These are phyloP conservation scores for Fusarium mundagurra DNA, from an alignment of 2,329 filamentous ascomycete species.

Conservation along the genomic window DNA sequence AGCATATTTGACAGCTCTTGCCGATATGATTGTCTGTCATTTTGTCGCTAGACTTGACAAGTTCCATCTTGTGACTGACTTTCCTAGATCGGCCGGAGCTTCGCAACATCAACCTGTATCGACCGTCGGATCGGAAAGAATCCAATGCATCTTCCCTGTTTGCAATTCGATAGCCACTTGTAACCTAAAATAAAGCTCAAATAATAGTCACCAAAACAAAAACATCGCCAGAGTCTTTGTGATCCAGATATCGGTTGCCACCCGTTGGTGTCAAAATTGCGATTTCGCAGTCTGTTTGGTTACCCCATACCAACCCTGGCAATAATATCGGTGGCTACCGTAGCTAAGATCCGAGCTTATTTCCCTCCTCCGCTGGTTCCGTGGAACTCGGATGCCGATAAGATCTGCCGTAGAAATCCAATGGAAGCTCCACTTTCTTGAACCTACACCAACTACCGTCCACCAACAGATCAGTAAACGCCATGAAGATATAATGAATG, in stretches of 20 bases:
- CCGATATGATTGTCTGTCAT: too few relatives aligned
- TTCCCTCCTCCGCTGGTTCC: background rate
- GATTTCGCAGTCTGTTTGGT: accelerated
- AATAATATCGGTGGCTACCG: background rate
- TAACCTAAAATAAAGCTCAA: background rate
- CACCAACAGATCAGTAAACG: background rate
- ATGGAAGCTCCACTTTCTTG: background rate
- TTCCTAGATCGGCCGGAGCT: background rate
- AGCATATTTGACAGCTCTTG: background rate
- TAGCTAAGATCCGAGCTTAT: background rate
- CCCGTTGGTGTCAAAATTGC: too few relatives aligned
- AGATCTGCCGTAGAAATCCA: background rate
- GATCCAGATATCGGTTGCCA: background rate
- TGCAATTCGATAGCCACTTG: background rate
- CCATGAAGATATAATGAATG: background rate
- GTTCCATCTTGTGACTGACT: slow-evolving; percentile 26
- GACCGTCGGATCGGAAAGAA: background rate
- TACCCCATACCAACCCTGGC: background rate
- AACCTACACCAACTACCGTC: background rate
- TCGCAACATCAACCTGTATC: background rate
- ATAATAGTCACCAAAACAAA: background rate
- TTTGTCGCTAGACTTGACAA: slow-evolving; percentile 20
- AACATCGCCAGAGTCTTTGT: accelerated
- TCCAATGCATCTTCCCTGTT: background rate
- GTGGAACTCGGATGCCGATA: slow-evolving; percentile 5